phyloP scores from a whole-genome alignment of 768 basidiomycete genomes.

The Naganishia kalamii region DNA sequence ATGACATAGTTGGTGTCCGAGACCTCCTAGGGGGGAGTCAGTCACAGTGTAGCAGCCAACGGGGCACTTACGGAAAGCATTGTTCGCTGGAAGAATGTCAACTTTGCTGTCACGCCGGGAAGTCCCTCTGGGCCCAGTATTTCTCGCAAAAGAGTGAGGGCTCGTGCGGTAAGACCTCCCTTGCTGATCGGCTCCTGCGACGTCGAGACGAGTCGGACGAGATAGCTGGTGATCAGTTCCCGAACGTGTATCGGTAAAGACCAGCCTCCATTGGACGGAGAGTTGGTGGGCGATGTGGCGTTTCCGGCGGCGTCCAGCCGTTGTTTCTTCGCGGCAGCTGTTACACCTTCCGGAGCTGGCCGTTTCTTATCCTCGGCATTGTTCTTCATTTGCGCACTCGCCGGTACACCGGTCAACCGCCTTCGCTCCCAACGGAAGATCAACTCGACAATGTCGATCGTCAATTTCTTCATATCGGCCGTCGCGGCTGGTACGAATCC shows the following conservation, averaged over 20 bases:
- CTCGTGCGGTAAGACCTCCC: constrained; percentile 46
- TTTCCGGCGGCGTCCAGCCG: constrained; percentile 46
- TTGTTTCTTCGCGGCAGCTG: constrained; percentile 25
- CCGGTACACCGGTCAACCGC: constrained; percentile 38
- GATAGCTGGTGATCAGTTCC: constrained; percentile 88
- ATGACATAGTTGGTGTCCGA: constrained; percentile 61
- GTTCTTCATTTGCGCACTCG: constrained; percentile 51
- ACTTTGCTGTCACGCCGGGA: constrained; percentile 83
- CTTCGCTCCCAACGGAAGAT: constrained; percentile 81
- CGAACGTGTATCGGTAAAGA: constrained; percentile 69
- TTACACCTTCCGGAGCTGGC: neutral
- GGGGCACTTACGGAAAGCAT: constrained; percentile 63
- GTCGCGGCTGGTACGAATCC: constrained; percentile 67
- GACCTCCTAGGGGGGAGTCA: constrained; percentile 57
- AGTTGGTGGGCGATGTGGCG: constrained; percentile 37
- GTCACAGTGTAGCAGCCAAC: neutral
- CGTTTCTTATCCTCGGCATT: constrained; percentile 34
- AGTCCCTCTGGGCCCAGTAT: constrained; percentile 79
- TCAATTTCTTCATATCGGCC: constrained; percentile 72
- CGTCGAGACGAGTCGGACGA: constrained; percentile 80
- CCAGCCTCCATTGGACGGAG: constrained; percentile 52
- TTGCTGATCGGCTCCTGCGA: constrained; percentile 46
- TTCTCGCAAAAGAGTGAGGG: constrained; percentile 56
- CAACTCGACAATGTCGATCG: constrained; percentile 83
- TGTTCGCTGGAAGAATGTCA: constrained; percentile 78